Evolutionary conservation across 176 grass and related monocot genomes (phyloP), one percentile per base, ranked within the genome.

Genomic region (Oryza australiensis): DNA sequence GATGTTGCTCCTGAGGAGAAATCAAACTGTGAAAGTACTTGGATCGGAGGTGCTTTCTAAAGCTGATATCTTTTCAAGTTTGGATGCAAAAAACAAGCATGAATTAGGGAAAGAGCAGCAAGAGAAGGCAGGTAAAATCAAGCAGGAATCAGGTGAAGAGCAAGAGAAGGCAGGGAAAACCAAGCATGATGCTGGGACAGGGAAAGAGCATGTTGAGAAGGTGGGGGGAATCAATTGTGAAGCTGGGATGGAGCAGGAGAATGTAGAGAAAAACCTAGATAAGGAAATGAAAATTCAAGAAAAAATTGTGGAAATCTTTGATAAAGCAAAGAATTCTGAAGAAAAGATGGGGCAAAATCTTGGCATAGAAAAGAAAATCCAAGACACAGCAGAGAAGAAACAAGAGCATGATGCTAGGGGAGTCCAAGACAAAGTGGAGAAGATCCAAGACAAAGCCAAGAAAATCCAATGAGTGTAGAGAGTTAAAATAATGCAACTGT

Each of bases 1-100:
- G 3, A 70, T 77, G 35, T 74, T 80, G 82, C 86, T 81, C n/a
- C 33, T 83, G 24, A 79, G 79, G 66, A 88, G 85, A 85, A 90
- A 93, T 70, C 82, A 93, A 57, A 93, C 85, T 11, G 81, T 93
- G 55, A 85, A 75, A 68, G 68, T 75, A 1, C 59, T 87, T 71
- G 87, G 72, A 78, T 87, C 81, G 14, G 76, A 87, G 8, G n/a
- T 20, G 70, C 69, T 88, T 14, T 48, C 53, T 51, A 88, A 80
- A 79, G 43, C 62, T 40, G 79, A 82, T 62, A 78, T 5, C 60
- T 1, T 78, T 68, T 73, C 88, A 33, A 48, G 15, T 74, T 51
- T 68, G 45, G 79, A 90, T 68, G 62, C 76, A 66, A 86, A 83
- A 70, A 74, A 86, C 38, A 86, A 83, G 18, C 84, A 64, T 41